Conservation (phyloP, 257 asterid species). For the Capsicum rhomboideum region DNA sequence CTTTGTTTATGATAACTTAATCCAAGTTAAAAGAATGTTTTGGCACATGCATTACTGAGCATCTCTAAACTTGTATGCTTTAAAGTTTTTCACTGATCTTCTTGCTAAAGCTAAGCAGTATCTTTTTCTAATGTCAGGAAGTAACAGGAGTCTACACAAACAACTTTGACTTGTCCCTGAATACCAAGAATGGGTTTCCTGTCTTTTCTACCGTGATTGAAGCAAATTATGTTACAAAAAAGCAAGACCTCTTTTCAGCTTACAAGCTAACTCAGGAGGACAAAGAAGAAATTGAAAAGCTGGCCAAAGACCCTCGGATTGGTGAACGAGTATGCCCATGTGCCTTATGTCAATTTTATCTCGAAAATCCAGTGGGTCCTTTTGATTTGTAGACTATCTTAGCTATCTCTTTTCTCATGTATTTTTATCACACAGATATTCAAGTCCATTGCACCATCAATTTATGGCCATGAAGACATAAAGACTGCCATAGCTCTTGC, state of each 20-base stretch:
- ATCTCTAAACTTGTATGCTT: background rate
- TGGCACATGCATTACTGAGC: background rate
- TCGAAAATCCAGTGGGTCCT: background rate
- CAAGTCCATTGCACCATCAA: slow-evolving; percentile 96
- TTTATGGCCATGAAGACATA: slow-evolving; percentile 95
- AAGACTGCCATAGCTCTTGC: slow-evolving; percentile 97
- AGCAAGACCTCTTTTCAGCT: slow-evolving; percentile 95
- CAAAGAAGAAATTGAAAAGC: slow-evolving; percentile 87
- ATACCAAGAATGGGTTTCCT: slow-evolving; percentile 98
- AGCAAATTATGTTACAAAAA: slow-evolving; percentile 90
- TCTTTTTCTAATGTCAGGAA: slow-evolving; percentile 45
- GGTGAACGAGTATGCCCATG: slow-evolving; percentile 65
- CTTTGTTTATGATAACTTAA: background rate
- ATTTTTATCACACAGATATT: slow-evolving; percentile 36
- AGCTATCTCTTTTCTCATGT: background rate
- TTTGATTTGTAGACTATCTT: background rate
- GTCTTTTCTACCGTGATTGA: slow-evolving; percentile 99
- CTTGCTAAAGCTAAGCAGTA: background rate
- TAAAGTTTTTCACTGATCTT: background rate
- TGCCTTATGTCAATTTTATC: background rate
- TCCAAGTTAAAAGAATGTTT: background rate
- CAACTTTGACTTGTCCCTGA: slow-evolving; percentile 89
- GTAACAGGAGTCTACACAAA: slow-evolving; percentile 97
- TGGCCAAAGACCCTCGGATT: slow-evolving; percentile 96
- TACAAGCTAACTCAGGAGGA: slow-evolving; percentile 97